Evolutionary conservation across 257 asterid species (phyloP), one percentile per base, ranked within the genome.

Genomic region (Oldenlandia corymbosa): DNA sequence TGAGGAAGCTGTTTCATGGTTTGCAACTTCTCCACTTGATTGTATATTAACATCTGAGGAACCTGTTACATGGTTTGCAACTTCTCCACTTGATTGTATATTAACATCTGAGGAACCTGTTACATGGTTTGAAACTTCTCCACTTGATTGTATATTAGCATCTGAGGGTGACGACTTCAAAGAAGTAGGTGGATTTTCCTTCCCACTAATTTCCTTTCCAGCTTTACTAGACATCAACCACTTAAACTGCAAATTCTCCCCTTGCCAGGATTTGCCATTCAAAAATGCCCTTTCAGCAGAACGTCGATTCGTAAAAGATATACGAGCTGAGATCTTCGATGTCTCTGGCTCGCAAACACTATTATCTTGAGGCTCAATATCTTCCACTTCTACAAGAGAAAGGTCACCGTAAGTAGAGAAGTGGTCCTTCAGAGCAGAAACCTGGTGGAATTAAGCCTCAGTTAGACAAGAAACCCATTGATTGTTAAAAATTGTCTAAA

Each of bases 271-370:
- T 87, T 87, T 92, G 50, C 91, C 99, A 62, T 81, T 79, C 75
- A 52, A 64, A 80, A 89, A 92, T 61, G 97, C 99, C 76, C 43
- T 85, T 82, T 92, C 99, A 58, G 99, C 99, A 65, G 84, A 75
- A 9, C 72, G 83, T 6, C 97, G 88, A 69, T 86, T 76, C 49
- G 80, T 78, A 68, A 85, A 92, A 67, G 84, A 78, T 79, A 92
- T 73, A 67, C 66, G 78, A 72, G 95, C 97, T 67, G 96, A 73
- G 61, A 73, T 69, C 32, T 69, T 60, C 43, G 84, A 61, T 60
- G 77, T 68, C 61, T 68, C 79, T 17, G 86, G 68, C 75, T 73
- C 70, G 53, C 71, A 71, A 54, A 64, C 62, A 30, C 70, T 58
- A 60, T 84, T 58, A 60, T 84, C 88, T 65, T 73, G 81, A 56